Base-by-base conservation (phyloP, 2,329 filamentous ascomycete genomes). In the Xylariaceae sp. region DNA sequence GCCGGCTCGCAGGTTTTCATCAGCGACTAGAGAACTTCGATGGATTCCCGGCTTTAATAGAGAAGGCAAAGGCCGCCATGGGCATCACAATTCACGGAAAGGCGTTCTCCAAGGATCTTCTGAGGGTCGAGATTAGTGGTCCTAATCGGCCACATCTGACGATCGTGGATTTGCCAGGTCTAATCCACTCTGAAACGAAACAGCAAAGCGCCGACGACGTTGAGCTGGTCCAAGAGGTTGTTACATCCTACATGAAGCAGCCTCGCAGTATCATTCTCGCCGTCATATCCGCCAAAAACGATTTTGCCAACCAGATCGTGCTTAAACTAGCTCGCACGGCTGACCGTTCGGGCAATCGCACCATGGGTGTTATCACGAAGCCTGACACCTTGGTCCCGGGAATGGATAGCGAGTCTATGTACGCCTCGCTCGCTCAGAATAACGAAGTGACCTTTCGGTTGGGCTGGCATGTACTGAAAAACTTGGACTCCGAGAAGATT, bases 291-390 rank as follows among this genome's bases (percentile, higher is more conserved):
- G 82, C 82, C 0, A 81, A 80, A 55, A 78, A 78, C 44, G 82
- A 88, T 56, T 79, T 79, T 63, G 81, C 81, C 4, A 81, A 84
- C 37, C 86, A 89, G 65, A 73, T 77, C 8, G 79, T 89, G 3
- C 72, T 83, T 0, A 75, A 80, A 10, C 67, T 78, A 48, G 76
- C 82, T 10, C 77, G 81, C 5, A 52, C 59, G 1, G 61, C 63
- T 0, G 63, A 70, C 53, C 63, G 68, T 8, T 63, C 71, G 6
- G 76, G 77, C 2, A 63, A 63, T 3, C 76, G 80, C 6, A 82
- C 80, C 6, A 69, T 82, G 10, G 79, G 79, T 2, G 66, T 82
- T 44, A 78, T 82, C 61, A 82, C 79, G 0, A 82, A 82, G 62
- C 78, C 78, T 0, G 80, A 82, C 57, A 67, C 65, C 1, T 57